Percentiles rank a stretch among this genome's conserved stretches.
Evolutionary conservation across 768 basidiomycete genomes (phyloP).

Genomic region (Auriscalpium microsporum): DNA sequence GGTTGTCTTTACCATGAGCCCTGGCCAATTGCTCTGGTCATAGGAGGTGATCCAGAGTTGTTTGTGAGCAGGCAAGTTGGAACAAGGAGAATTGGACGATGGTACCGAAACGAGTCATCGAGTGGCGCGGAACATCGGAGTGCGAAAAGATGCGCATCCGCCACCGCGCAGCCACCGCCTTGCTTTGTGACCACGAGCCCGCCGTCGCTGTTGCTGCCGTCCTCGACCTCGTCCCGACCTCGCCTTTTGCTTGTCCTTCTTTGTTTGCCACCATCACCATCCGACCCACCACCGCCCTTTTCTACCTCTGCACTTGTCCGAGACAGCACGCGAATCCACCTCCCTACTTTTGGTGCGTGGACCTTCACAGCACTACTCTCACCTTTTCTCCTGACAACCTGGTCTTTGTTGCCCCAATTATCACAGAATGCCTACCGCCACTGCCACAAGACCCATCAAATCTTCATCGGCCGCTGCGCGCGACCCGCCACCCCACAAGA

Average conservation of each 20-base stretch:
- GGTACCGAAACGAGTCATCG: not conserved
- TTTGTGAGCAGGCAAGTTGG: too few relatives aligned
- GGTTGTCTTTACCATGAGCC: too few relatives aligned
- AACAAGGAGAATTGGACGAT: too few relatives aligned
- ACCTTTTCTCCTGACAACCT: not conserved
- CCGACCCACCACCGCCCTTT: not conserved
- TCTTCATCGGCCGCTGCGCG: not conserved
- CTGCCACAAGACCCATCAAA: slow-evolving; percentile 4
- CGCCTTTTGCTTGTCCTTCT: not conserved
- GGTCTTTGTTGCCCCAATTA: not conserved
- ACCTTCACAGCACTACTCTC: not conserved
- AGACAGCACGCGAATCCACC: too few relatives aligned
- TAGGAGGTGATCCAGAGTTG: too few relatives aligned
- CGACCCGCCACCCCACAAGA: slow-evolving; percentile 24
- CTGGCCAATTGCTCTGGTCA: too few relatives aligned
- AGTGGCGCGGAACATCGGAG: not conserved
- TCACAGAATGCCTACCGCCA: slow-evolving; percentile 15
- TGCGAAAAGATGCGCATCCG: not conserved
- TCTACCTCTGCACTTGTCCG: too few relatives aligned
- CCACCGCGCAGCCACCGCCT: not conserved
- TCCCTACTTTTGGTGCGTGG: not conserved
- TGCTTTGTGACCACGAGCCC: not conserved
- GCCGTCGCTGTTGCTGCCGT: slow-evolving; percentile 1
- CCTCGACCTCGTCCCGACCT: not conserved
- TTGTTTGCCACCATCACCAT: not conserved